These are phyloP conservation scores for Cryphonectria naterciae DNA, from an alignment of 2,329 filamentous ascomycete species.

Conservation along the genomic window DNA sequence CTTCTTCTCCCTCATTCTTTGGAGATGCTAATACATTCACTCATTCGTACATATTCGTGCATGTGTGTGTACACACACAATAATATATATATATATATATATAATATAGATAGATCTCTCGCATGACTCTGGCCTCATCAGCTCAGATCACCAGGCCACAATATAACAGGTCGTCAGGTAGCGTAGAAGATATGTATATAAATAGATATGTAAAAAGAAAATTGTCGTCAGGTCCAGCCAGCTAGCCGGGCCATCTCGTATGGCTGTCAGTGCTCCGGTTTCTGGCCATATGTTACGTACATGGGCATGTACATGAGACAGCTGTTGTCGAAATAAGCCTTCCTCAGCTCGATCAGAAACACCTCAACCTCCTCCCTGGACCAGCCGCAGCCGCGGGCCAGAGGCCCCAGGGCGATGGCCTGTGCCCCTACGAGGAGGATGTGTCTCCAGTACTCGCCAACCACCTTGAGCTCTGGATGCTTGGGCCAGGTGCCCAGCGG, in stretches of 20 bases:
- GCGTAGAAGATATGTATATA: not conserved
- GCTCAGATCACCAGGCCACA: no score
- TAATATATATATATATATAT: no score
- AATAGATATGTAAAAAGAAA: not conserved
- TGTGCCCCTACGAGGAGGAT: constrained; percentile 47
- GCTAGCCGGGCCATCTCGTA: not conserved
- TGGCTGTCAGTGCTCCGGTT: constrained; percentile 39
- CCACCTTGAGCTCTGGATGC: constrained; percentile 45
- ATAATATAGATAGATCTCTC: no score
- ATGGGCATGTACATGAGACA: constrained; percentile 58
- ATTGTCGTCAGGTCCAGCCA: not conserved
- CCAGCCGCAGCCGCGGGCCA: constrained; percentile 43
- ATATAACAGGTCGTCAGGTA: no score
- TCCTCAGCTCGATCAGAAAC: constrained; percentile 41
- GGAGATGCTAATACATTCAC: no score
- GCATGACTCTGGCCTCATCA: no score
- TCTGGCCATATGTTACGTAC: constrained; percentile 59
- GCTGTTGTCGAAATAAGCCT: constrained; percentile 40
- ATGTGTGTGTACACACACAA: no score
- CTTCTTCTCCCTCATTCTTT: no score
- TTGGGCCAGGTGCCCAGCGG: constrained; percentile 52
- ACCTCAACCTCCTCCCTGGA: constrained; percentile 41
- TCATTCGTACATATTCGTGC: no score
- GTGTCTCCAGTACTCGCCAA: constrained; percentile 50
- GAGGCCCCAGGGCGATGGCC: constrained; percentile 46